Percentiles rank a stretch among this genome's conserved stretches.
Evolutionary conservation across 345 rosid genomes (phyloP).

Genomic region (Passiflora organensis): DNA sequence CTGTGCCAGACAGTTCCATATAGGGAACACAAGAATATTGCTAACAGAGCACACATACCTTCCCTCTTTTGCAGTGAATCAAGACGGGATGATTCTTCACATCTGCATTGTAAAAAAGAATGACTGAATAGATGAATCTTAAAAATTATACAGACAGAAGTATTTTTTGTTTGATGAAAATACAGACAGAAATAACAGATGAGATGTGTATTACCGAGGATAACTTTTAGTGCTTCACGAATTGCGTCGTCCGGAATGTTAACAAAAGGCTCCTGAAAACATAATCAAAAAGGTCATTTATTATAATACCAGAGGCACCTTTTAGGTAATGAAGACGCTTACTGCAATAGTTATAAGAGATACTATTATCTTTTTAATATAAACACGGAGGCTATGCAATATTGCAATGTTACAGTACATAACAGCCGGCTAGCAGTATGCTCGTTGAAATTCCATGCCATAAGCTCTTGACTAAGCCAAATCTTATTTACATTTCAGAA

Average conservation of each 20-base stretch:
- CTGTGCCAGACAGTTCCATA: not conserved
- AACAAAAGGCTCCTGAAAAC: slow-evolving; percentile 72
- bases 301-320: too few relatives aligned
- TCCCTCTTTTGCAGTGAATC: slow-evolving; percentile 91
- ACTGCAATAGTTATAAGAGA: too few relatives aligned
- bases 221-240: slow-evolving; percentile 82
- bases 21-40: not conserved
- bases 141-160: not conserved
- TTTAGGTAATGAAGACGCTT: too few relatives aligned
- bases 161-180: too few relatives aligned
- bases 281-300: slow-evolving; percentile 6
- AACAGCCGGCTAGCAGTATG: too few relatives aligned
- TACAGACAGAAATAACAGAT: not conserved
- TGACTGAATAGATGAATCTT: not conserved
- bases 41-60: slow-evolving; percentile 41
- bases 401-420: too few relatives aligned
- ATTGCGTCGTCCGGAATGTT: slow-evolving; percentile 72
- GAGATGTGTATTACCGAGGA: slow-evolving; percentile 50
- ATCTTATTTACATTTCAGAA: too few relatives aligned
- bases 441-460: not conserved
- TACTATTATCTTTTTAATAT: too few relatives aligned
- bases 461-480: too few relatives aligned
- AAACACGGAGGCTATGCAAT: too few relatives aligned
- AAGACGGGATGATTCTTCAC: slow-evolving; percentile 83
- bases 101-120: slow-evolving; percentile 37